These are phyloP conservation scores for Aegilops speltoides DNA, from an alignment of 176 grass and related monocot genomes.

Conservation along the genomic window DNA sequence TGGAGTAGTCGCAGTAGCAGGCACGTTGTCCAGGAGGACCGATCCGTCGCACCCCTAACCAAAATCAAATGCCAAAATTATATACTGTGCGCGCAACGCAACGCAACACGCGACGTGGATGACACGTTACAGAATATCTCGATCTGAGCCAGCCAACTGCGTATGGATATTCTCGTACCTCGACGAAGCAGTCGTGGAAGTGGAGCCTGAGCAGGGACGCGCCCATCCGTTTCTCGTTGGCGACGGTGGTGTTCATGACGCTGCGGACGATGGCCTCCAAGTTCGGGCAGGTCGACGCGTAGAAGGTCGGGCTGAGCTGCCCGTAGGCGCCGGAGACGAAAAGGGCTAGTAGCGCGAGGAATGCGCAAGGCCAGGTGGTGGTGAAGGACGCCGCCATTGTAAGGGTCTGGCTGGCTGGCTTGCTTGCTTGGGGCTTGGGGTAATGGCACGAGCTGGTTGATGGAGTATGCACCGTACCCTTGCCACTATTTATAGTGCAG, in stretches of 20 bases:
- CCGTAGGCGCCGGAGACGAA: not conserved
- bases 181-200: conserved; percentile 92
- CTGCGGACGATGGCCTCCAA: not conserved
- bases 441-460: not conserved
- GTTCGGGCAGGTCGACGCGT: not conserved
- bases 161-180: not conserved
- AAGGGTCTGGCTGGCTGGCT: not conserved
- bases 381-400: not conserved
- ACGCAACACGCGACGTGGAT: too few relatives aligned
- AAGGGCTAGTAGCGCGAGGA: not conserved
- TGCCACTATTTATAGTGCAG: not conserved
- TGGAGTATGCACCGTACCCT: not conserved
- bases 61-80: not conserved
- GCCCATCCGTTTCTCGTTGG: conserved; percentile 44
- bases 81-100: too few relatives aligned
- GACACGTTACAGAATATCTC: too few relatives aligned
- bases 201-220: conserved; percentile 82
- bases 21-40: conserved; percentile 54
- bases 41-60: conserved; percentile 68
- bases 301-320: not conserved
- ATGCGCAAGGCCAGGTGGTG: too few relatives aligned
- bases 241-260: not conserved
- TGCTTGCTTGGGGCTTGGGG: too few relatives aligned
- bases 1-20: not conserved
- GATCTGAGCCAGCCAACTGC: not conserved